Evolutionary conservation across 768 basidiomycete species (phyloP), one percentile per base, ranked within the genome.

Genomic region (Lactarius deliciosus): DNA sequence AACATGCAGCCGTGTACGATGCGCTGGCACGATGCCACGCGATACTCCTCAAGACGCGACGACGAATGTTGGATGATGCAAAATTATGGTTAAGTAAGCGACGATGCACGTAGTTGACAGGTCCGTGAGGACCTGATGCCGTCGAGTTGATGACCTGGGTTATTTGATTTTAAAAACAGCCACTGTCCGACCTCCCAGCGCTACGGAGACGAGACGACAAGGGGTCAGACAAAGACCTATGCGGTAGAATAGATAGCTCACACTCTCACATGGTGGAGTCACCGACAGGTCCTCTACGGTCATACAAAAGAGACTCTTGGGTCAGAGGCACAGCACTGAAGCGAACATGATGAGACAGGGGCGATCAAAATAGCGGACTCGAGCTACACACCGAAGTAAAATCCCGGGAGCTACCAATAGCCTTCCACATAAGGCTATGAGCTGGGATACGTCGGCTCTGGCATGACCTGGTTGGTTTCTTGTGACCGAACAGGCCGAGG

Each of bases 81-180:
- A 53, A 53, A 22, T 25, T 53, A 53, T 53, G 22, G 47, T 53
- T 53, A 53, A n/a, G n/a, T 25, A 54, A 47, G 25, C 60, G 4
- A 45, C 53, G 7, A 25, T 3, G 34, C 38, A 60, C 2, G 5
- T 7, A 32, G 13, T 63, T 56, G 62, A 43, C 62, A 56, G 28
- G 54, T 62, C 38, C 61, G 15, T 43, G n/a, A 43, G 55, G 56
- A 50, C 55, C 61, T 41, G 20, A 47, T 41, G 32, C 61, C 47
- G 18, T 50, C 11, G 22, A 45, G 15, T 10, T 45, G 60, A 61
- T 63, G 65, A 15, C 45, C 65, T 66, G 65, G 47, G 65, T 25
- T 66, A 66, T 34, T 66, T 66, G 61, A 66, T 66, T 66, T 57
- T 30, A 40, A 58, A 47, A 50, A 43, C 30, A 63, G 56, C 65